phyloP scores from a whole-genome alignment of 2,329 filamentous ascomycete species.

The Ceratocystis lukuohia region DNA sequence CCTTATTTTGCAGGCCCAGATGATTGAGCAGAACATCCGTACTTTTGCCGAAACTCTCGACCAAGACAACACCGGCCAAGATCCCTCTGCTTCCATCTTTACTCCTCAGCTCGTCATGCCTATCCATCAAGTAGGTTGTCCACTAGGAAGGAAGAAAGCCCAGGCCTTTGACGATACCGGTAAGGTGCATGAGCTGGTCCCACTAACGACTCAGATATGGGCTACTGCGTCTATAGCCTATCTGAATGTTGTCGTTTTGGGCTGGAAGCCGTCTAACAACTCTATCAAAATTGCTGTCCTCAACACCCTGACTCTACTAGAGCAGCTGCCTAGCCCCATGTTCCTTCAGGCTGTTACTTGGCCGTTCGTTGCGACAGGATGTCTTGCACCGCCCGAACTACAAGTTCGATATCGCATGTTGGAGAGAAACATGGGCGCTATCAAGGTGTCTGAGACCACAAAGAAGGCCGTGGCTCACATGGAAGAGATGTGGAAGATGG shows the following conservation, averaged over 20 bases:
- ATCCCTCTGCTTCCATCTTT: slow-evolving; percentile 5
- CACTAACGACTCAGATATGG: slow-evolving; percentile 32
- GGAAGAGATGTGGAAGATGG: slow-evolving; percentile 33
- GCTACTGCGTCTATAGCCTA: slow-evolving; percentile 36
- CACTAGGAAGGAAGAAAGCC: slow-evolving; percentile 8
- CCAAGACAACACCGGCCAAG: neutral
- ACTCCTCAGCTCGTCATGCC: slow-evolving; percentile 17
- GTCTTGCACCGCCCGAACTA: slow-evolving; percentile 29
- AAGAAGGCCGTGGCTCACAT: slow-evolving; percentile 33
- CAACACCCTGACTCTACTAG: slow-evolving; percentile 23
- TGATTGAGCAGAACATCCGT: slow-evolving; percentile 30
- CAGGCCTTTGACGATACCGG: slow-evolving; percentile 17
- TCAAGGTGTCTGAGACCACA: slow-evolving; percentile 35
- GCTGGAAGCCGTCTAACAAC: slow-evolving; percentile 36
- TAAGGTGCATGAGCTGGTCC: slow-evolving; percentile 17
- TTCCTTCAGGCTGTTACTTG: slow-evolving; percentile 29
- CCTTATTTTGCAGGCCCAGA: slow-evolving; percentile 33
- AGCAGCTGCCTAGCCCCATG: slow-evolving; percentile 27
- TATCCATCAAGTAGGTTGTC: slow-evolving; percentile 18
- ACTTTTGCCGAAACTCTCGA: slow-evolving; percentile 25
- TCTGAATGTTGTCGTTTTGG: slow-evolving; percentile 35
- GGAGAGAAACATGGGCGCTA: slow-evolving; percentile 30
- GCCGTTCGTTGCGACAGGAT: slow-evolving; percentile 33
- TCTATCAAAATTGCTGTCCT: slow-evolving; percentile 30
- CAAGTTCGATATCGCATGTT: slow-evolving; percentile 33